phyloP scores from a whole-genome alignment of 179 eudicot species.

The Nepenthes alata region DNA sequence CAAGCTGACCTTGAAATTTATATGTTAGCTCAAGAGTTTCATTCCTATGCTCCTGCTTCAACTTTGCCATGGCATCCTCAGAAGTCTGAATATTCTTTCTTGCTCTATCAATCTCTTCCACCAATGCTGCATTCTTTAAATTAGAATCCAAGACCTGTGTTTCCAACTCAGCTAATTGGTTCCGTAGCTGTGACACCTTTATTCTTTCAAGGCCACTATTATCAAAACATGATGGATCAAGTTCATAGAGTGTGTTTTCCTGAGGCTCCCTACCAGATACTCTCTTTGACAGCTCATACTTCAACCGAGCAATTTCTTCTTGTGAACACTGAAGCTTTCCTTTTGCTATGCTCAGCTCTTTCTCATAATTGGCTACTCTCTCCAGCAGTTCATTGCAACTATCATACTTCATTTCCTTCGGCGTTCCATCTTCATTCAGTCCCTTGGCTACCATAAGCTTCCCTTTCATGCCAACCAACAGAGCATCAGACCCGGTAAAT shows the following conservation, averaged over 20 bases:
- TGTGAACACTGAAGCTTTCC: slow-evolving; percentile 34
- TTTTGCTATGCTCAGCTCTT: slow-evolving; percentile 35
- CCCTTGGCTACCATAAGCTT: slow-evolving; percentile 12
- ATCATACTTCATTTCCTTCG: slow-evolving; percentile 13
- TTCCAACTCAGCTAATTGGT: slow-evolving; percentile 4
- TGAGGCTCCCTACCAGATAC: not conserved
- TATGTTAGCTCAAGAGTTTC: slow-evolving; percentile 12
- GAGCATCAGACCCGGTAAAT: not conserved
- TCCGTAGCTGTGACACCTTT: slow-evolving; percentile 1
- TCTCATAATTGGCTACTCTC: slow-evolving; percentile 33
- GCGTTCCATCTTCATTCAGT: slow-evolving; percentile 7
- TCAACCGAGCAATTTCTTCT: slow-evolving; percentile 49
- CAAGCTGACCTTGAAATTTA: slow-evolving; percentile 31
- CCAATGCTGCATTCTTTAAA: slow-evolving; percentile 15
- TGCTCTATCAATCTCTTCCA: slow-evolving; percentile 24
- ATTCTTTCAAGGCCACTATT: not conserved
- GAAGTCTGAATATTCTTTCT: slow-evolving; percentile 17
- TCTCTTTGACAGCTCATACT: slow-evolving; percentile 26
- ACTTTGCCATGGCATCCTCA: slow-evolving; percentile 11
- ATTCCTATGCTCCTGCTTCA: slow-evolving; percentile 11
- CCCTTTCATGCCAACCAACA: slow-evolving; percentile 13
- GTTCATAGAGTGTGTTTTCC: not conserved
- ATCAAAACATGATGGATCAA: slow-evolving; percentile 3
- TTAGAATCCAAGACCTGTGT: not conserved
- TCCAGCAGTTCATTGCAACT: slow-evolving; percentile 22